phyloP scores from a whole-genome alignment of 306 rosid species.

The Erythrophleum fordii region DNA sequence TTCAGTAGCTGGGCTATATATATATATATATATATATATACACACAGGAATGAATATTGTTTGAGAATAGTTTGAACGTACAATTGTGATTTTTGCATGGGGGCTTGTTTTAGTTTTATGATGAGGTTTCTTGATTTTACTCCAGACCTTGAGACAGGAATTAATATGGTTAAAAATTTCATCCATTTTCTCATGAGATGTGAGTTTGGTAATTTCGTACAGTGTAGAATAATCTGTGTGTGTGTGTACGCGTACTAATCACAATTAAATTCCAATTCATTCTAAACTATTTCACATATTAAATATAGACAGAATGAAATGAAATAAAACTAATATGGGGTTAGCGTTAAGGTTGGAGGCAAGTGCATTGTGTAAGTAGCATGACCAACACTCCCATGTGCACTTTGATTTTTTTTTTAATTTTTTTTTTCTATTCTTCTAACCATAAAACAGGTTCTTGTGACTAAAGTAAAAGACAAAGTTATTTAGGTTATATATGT shows the following conservation, averaged over 20 bases:
- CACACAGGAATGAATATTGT: not conserved
- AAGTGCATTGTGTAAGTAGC: not conserved
- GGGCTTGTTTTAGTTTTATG: not conserved
- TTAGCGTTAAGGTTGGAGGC: no score
- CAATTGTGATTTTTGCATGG: not conserved
- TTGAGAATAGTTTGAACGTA: not conserved
- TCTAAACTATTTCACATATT: not conserved
- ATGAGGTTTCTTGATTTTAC: not conserved
- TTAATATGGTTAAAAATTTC: not conserved
- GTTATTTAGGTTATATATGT: not conserved
- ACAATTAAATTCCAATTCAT: not conserved
- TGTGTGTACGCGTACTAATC: not conserved
- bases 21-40: not conserved
- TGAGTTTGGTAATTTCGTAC: not conserved
- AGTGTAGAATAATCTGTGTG: not conserved
- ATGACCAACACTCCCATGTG: slow-evolving; percentile 6
- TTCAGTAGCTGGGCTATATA: not conserved
- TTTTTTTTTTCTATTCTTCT: not conserved
- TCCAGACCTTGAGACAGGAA: not conserved
- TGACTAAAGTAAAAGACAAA: not conserved
- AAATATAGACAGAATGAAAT: not conserved
- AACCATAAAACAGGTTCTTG: not conserved
- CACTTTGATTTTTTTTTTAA: not conserved
- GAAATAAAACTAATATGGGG: not conserved
- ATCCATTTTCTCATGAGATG: not conserved